Percentiles rank a stretch among this genome's conserved stretches.
phyloP scores from a whole-genome alignment of 1,139 yeast genomes.

The Lizanozyma gosingica region DNA sequence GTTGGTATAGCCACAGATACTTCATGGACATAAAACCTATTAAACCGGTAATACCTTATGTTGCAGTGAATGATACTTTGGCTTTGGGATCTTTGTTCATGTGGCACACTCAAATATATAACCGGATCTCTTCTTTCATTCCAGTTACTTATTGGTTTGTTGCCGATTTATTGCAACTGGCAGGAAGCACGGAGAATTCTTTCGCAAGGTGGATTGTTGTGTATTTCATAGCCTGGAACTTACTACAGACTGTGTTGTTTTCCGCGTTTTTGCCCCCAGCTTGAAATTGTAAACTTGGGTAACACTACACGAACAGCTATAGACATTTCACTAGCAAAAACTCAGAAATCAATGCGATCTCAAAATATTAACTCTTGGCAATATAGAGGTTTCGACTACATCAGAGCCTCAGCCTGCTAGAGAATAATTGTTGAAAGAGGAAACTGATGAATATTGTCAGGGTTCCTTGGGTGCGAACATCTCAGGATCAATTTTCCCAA shows the following conservation, averaged over 20 bases:
- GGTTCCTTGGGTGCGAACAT: too few relatives aligned
- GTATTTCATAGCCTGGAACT: conserved; percentile 46
- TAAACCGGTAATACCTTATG: conserved; percentile 20
- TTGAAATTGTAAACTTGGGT: too few relatives aligned
- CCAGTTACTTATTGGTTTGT: conserved; percentile 73
- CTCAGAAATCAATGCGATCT: too few relatives aligned
- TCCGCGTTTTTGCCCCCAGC: conserved; percentile 74
- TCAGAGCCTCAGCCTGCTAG: too few relatives aligned
- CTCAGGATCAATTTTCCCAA: too few relatives aligned
- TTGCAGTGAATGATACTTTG: conserved; percentile 32
- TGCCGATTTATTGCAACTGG: conserved; percentile 25
- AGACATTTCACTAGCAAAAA: too few relatives aligned
- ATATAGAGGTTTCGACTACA: too few relatives aligned
- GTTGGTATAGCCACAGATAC: conserved; percentile 17
- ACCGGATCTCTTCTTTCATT: conserved; percentile 66
- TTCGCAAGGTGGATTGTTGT: conserved; percentile 20
- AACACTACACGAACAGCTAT: too few relatives aligned
- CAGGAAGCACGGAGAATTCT: conserved; percentile 6
- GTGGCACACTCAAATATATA: conserved; percentile 83
- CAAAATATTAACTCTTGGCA: too few relatives aligned
- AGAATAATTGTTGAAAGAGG: too few relatives aligned
- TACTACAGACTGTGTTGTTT: conserved; percentile 52
- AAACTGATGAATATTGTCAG: too few relatives aligned
- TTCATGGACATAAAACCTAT: conserved; percentile 30
- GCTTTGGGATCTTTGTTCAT: conserved; percentile 45